Percentiles rank a stretch among this genome's conserved stretches.
Evolutionary conservation across 2,329 filamentous ascomycete genomes (phyloP).

Genomic region (Fusarium protoensiforme): DNA sequence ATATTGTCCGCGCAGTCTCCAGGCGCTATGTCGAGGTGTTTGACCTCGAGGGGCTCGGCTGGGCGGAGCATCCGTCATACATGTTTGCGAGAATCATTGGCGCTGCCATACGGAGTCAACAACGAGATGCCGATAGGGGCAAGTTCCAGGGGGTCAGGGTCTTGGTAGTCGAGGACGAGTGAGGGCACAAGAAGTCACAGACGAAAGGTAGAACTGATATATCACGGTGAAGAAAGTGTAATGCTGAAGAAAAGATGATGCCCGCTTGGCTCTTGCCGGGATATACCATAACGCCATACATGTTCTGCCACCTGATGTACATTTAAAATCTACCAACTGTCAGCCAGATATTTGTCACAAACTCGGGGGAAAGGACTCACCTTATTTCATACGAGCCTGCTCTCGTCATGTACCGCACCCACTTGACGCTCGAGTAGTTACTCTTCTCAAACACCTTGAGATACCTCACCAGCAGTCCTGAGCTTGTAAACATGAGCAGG

Average conservation of each 20-base stretch:
- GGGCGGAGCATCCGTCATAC: constrained; percentile 45
- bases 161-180: constrained; percentile 42
- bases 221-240: constrained; percentile 21
- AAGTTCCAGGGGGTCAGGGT: constrained; percentile 42
- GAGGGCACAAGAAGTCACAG: neutral
- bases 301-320: constrained; percentile 39
- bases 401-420: constrained; percentile 98
- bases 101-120: constrained; percentile 46
- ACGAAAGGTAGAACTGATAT: constrained; percentile 11
- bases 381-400: constrained; percentile 98
- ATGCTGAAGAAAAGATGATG: constrained; percentile 40
- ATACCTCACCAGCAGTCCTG: constrained; percentile 90
- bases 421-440: constrained; percentile 98
- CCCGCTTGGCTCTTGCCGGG: constrained; percentile 46
- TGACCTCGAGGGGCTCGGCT: constrained; percentile 46
- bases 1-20: constrained; percentile 45
- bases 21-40: constrained; percentile 47
- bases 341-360: constrained; percentile 11
- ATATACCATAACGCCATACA: constrained; percentile 47
- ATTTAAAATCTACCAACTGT: constrained; percentile 49
- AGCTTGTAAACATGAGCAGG: constrained; percentile 97
- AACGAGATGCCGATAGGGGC: constrained; percentile 28
- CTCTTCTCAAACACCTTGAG: constrained; percentile 99
- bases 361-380: constrained; percentile 54
- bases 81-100: constrained; percentile 45